Evolutionary conservation across 768 basidiomycete species (phyloP), one percentile per base, ranked within the genome.

Genomic region (Rhodotorula toruloides): DNA sequence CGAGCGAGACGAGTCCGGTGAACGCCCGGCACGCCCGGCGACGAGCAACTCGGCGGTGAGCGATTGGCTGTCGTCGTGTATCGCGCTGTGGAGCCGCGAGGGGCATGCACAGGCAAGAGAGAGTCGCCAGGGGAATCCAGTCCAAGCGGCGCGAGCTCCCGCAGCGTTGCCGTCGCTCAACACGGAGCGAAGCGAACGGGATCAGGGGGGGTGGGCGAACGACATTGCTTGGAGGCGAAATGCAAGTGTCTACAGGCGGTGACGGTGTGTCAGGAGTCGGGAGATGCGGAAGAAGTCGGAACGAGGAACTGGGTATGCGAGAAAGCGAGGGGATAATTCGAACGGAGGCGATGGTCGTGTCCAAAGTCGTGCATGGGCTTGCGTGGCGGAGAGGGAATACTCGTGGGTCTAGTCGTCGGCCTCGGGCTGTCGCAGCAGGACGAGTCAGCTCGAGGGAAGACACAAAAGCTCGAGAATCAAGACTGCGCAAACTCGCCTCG

Each of bases 401-500:
- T n/a, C n/a, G n/a, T n/a, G n/a, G n/a, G n/a, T n/a, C n/a, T n/a
- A n/a, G n/a, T 27, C 7, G 25, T 56, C 55, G 9, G 46, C n/a
- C 7, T 32, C 42, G 13, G 55, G 42, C 42, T 57, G 55, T 25
- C 21, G 14, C 10, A 27, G 46, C 46, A 22, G 46, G 16, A 50
- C 16, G 16, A 29, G 49, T 31, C 27, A 36, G 37, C 10, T 6
- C 42, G 27, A 29, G n/a, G 16, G 2, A n/a, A 5, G 8, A n/a
- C 12, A 16, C 7, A 29, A 53, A 27, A 10, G 5, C 31, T 2
- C 42, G 7, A 40, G 52, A 19, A 34, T 6, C 13, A 47, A 25
- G 44, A 12, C 2, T 17, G 49, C n/a, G 37, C 12, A 44, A 10
- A 25, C 62, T 19, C 32, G 63, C 67, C 54, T 70, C 69, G 64